Conservation (phyloP, 768 basidiomycete species). For the Boletus reticulatus region DNA sequence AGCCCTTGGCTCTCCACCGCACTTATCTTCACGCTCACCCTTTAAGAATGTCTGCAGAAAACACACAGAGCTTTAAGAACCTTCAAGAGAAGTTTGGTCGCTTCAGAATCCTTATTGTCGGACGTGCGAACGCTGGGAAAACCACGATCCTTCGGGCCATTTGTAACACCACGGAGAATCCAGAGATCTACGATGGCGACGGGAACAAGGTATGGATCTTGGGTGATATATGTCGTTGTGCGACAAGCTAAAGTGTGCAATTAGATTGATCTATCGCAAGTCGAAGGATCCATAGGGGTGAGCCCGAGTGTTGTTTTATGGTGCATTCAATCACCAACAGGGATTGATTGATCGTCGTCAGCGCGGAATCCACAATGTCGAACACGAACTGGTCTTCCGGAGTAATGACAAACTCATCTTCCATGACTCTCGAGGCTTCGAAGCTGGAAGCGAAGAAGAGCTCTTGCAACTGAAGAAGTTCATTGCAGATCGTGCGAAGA, state of each 20-base stretch:
- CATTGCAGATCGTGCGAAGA: neutral
- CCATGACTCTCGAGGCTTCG: neutral
- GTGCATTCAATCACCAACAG: neutral
- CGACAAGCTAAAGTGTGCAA: neutral
- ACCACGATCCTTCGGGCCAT: slow-evolving; percentile 2
- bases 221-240: neutral
- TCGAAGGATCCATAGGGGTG: neutral
- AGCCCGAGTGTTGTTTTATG: neutral
- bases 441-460: neutral
- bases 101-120: neutral
- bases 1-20: too few relatives aligned
- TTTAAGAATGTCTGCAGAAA: neutral
- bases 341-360: neutral
- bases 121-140: slow-evolving; percentile 6
- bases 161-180: slow-evolving; percentile 1
- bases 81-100: neutral
- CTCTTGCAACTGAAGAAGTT: neutral
- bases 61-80: neutral
- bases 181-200: slow-evolving; percentile 6
- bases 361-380: neutral
- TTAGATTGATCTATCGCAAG: slow-evolving; percentile 1
- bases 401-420: slow-evolving; percentile 4
- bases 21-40: too few relatives aligned
- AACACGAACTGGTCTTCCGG: slow-evolving; percentile 1
- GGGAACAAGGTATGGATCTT: neutral